Base-by-base conservation (phyloP, 2,329 filamentous ascomycete species). In the Penicillium aurantiogriseum region DNA sequence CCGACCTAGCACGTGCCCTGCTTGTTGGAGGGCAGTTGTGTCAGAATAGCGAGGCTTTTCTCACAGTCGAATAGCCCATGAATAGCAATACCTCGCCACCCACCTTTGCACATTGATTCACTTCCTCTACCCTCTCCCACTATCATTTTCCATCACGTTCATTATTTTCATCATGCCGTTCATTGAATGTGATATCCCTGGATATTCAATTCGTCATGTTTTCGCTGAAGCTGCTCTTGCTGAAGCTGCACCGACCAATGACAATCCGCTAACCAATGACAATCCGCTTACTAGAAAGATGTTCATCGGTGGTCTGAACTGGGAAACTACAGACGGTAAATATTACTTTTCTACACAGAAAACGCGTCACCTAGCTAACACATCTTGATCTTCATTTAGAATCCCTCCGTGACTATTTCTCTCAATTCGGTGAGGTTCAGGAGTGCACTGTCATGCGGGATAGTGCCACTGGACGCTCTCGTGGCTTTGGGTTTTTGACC, bases 371-470 rank as follows among this genome's bases (percentile, higher is more conserved):
- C 10, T 36, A 5, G 25, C 47, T 56, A 9, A 56, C 31, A 15
- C n/a, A 15, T 52, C 49, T 49, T 39, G 35, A 5, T 46, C 13
- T 29, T 29, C 25, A 23, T 46, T 23, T 64, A 99, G 94, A 99
- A 81, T 97, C 94, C 8, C 84, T 99, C 29, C 90, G 92, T 66
- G 90, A 97, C 64, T 99, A 99, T 75, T 99, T 99, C 75, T 92
- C 93, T 13, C 92, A 97, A 69, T 99, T 96, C 73, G 94, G 94
- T 59, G 94, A 99, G 74, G 94, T 99, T 44, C 85, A 93, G 31
- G 94, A 99, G 79, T 97, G 94, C 74, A 99, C 94, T 17, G 94
- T 99, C n/a, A 99, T 99, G 94, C 86, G 94, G 64, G 94, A 99
- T 76, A 92, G 92, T 60, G 89, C 90, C 49, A 96, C 92, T 10